phyloP scores from a whole-genome alignment of 306 rosid genomes.

The Leucaena leucocephala region DNA sequence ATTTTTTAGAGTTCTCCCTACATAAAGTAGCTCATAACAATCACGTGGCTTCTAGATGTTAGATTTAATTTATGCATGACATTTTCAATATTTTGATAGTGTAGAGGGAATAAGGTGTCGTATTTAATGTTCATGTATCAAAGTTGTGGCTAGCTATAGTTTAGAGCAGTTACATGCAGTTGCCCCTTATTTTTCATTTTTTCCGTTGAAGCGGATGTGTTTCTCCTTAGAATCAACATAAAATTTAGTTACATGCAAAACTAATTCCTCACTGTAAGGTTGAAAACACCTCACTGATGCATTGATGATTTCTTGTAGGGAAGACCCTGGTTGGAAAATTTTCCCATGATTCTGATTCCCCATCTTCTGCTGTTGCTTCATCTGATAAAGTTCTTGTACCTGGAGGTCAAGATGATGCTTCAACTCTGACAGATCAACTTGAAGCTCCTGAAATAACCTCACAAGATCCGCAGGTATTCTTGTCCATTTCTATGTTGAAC shows the following conservation, averaged over 20 bases:
- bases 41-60: background rate
- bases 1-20: background rate
- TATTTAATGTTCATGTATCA: background rate
- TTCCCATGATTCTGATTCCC: conserved; percentile 67
- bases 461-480: conserved; percentile 68
- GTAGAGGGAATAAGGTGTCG: background rate
- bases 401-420: conserved; percentile 60
- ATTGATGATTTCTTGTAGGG: conserved; percentile 57
- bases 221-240: conserved; percentile 23
- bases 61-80: background rate
- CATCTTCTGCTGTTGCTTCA: conserved; percentile 61
- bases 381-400: conserved; percentile 77
- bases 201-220: background rate
- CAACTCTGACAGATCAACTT: conserved; percentile 55
- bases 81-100: background rate
- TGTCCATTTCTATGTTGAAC: conserved; percentile 15
- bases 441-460: conserved; percentile 52
- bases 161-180: background rate
- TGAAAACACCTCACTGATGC: conserved; percentile 32
- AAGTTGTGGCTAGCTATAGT: background rate
- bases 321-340: conserved; percentile 60
- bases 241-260: conserved; percentile 27
- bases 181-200: background rate
- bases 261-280: background rate
- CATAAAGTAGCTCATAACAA: background rate